Percentiles rank a stretch among this genome's conserved stretches.
These are phyloP conservation scores for Mortierella sp. DNA, from an alignment of 371 early-diverging fungal species.

Conservation along the genomic window DNA sequence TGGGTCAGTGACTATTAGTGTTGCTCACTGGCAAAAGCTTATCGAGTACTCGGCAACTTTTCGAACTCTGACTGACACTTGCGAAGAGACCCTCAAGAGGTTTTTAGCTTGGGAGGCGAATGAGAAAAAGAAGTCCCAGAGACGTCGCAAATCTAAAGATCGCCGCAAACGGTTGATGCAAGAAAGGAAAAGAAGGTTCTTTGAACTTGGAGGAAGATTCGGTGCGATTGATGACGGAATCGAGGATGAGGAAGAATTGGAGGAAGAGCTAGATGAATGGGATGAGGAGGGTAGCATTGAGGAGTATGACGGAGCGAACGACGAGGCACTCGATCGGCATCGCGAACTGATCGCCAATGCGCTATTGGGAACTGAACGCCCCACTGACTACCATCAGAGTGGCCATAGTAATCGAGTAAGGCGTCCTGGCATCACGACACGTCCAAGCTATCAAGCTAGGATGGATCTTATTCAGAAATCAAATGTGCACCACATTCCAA, in stretches of 20 bases:
- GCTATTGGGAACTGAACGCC: neutral
- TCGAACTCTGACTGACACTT: constrained; percentile 15
- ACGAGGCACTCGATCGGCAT: constrained; percentile 12
- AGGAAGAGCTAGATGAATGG: constrained; percentile 32
- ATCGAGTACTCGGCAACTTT: constrained; percentile 26
- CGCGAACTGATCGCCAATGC: neutral
- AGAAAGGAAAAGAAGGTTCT: constrained; percentile 7
- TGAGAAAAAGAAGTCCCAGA: constrained; percentile 16
- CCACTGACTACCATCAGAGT: neutral
- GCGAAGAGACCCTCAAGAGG: constrained; percentile 24
- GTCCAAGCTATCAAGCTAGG: neutral
- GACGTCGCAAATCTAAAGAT: constrained; percentile 3
- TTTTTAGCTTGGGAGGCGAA: constrained; percentile 30
- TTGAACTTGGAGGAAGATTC: neutral
- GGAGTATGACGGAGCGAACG: constrained; percentile 20
- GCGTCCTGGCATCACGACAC: neutral
- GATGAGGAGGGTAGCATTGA: constrained; percentile 38
- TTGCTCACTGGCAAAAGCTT: constrained; percentile 27
- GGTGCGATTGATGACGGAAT: constrained; percentile 6
- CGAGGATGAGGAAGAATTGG: constrained; percentile 38
- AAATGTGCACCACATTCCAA: neutral
- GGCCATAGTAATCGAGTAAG: neutral
- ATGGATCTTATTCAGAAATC: neutral
- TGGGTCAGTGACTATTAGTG: constrained; percentile 9
- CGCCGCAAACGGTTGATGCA: constrained; percentile 18